Conservation (phyloP, 148 eudicot species). For the Spergularia marina region DNA sequence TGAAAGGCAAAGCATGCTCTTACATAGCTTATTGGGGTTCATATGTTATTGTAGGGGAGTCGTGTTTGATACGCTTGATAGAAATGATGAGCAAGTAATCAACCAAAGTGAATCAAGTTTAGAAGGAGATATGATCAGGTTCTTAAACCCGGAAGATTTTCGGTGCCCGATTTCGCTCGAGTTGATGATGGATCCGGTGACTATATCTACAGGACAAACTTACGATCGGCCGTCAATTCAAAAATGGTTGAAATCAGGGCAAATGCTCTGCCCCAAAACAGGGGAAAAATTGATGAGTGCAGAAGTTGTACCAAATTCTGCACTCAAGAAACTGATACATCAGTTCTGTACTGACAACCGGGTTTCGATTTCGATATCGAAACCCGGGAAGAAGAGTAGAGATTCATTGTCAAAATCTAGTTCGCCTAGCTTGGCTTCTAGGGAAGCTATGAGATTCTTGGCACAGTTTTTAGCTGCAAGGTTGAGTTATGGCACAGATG, state of each 20-base stretch:
- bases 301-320: constrained; percentile 62
- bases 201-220: constrained; percentile 69
- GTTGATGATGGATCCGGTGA: constrained; percentile 84
- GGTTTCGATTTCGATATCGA: constrained; percentile 46
- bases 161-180: constrained; percentile 89
- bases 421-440: constrained; percentile 41
- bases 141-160: constrained; percentile 69
- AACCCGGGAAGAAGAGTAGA: constrained; percentile 37
- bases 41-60: constrained; percentile 76
- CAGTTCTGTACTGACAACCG: constrained; percentile 67
- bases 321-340: constrained; percentile 56
- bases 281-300: constrained; percentile 54
- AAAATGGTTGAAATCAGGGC: constrained; percentile 74
- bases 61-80: constrained; percentile 42
- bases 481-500: constrained; percentile 43
- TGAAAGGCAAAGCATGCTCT: constrained; percentile 41
- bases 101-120: constrained; percentile 24
- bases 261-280: constrained; percentile 72
- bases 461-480: constrained; percentile 48
- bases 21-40: constrained; percentile 56
- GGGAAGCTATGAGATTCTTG: constrained; percentile 43
- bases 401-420: constrained; percentile 42
- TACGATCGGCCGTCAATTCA: constrained; percentile 71
- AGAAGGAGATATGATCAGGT: constrained; percentile 32
- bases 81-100: neutral